Evolutionary conservation across 345 rosid species (phyloP), one percentile per base, ranked within the genome.

Genomic region (Rhodomyrtus tomentosa): DNA sequence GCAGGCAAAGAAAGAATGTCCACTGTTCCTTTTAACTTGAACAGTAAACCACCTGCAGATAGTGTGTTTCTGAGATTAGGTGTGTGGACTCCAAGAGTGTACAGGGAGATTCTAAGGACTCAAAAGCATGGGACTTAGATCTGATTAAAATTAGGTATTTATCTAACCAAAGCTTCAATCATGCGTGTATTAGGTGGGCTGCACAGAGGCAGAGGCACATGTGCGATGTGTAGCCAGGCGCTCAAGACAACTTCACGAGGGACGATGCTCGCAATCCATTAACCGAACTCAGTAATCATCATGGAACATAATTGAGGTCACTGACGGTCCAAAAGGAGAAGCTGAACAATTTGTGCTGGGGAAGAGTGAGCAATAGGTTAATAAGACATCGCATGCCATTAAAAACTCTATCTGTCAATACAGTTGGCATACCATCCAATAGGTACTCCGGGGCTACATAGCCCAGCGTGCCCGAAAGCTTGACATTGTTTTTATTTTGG

Each of bases 371-470:
- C 58, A 50, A 81, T 29, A 81, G 27, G 36, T 68, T 68, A 81
- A 50, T 81, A 51, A 81, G 38, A 81, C 83, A 81, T 50, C 22
- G 15, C 22, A 21, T 36, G 79, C 79, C 45, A 36, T 68, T 68
- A 68, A 18, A 18, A 68, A 20, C 79, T 68, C 42, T 59, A 14
- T 58, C 36, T 62, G 22, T 50, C 32, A 29, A 81, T 5, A 49
- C 38, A 50, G 72, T 58, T 53, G 84, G 81, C 88, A 84, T 94
- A 97, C 99, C 99, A 85, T 95, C 95, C 58, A 94, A 88, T 85
- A 97, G 90, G 82, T 97, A 97, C 90, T 97, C 99, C 0, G 99
- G 99, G n/a, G 99, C 99, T 15, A 97, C 92, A 83, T 97, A 97
- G 79, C 99, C 99, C 85, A 95, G 89, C 0, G 99, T 95, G 84